Percentiles rank a stretch among this genome's conserved stretches.
phyloP scores from a whole-genome alignment of 2,329 filamentous ascomycete genomes.

The Calonectria hongkongensis region DNA sequence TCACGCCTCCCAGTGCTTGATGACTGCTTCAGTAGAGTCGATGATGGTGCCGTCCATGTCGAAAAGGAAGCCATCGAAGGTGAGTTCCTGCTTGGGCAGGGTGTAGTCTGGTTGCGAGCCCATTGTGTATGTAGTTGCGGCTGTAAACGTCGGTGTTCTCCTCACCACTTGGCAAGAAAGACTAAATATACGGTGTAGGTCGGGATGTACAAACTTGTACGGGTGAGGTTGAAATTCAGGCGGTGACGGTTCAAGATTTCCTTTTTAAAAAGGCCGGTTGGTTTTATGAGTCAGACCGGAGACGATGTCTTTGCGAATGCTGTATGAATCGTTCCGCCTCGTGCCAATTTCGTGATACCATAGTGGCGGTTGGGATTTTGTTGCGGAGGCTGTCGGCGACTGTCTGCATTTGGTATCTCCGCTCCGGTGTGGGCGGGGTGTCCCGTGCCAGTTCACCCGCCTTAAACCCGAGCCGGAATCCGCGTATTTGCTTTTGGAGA shows the following conservation, averaged over 20 bases:
- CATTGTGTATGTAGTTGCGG: conserved; percentile 54
- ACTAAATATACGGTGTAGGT: not conserved
- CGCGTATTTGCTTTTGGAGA: not conserved
- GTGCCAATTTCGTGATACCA: conserved; percentile 21
- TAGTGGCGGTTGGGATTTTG: conserved; percentile 32
- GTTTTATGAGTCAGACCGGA: conserved; percentile 17
- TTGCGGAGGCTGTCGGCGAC: not conserved
- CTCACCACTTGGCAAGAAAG: conserved; percentile 1
- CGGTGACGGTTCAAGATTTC: not conserved
- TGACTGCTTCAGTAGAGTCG: conserved; percentile 85
- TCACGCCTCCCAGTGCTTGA: conserved; percentile 85
- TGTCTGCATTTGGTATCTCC: conserved; percentile 36
- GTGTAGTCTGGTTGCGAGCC: conserved; percentile 62
- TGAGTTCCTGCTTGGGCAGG: conserved; percentile 66
- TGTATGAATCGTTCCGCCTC: conserved; percentile 17
- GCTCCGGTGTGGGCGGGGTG: conserved; percentile 39
- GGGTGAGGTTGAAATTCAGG: not conserved
- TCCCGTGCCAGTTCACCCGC: conserved; percentile 41
- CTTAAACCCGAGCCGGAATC: not conserved
- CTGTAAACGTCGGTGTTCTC: not conserved
- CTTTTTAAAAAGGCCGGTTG: not conserved
- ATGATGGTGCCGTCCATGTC: conserved; percentile 91
- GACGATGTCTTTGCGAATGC: not conserved
- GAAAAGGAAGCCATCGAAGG: conserved; percentile 77
- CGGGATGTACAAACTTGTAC: not conserved